phyloP scores from a whole-genome alignment of 208 protist species.

The Acanthamoeba healyi region DNA sequence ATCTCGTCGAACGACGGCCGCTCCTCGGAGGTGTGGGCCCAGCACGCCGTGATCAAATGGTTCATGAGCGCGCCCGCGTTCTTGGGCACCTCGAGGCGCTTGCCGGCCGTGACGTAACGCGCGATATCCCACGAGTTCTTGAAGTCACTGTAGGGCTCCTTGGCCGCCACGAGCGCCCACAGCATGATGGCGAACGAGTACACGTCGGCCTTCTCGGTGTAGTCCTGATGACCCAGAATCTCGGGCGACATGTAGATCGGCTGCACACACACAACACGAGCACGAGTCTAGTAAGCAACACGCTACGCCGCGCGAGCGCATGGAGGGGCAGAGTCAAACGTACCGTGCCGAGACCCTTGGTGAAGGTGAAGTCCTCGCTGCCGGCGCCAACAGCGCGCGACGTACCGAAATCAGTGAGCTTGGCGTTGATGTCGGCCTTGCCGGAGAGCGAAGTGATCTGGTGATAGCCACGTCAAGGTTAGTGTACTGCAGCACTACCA shows the following conservation, averaged over 20 bases:
- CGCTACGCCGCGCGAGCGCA: background rate
- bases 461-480: no score
- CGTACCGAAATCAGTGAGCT: slow-evolving; percentile 65
- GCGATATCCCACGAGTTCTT: slow-evolving; percentile 56
- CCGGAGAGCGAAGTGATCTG: slow-evolving; percentile 36
- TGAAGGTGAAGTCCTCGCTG: slow-evolving; percentile 24
- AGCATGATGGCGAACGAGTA: slow-evolving; percentile 70
- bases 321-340: background rate
- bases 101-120: slow-evolving; percentile 52
- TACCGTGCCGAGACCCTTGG: slow-evolving; percentile 65
- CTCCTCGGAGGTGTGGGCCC: background rate
- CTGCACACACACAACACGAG: no score
- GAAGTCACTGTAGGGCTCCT: slow-evolving; percentile 51
- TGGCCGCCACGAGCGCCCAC: background rate
- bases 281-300: background rate
- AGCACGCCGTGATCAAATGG: slow-evolving; percentile 36
- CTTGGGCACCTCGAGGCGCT: slow-evolving; percentile 40
- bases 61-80: slow-evolving; percentile 15
- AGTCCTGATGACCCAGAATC: slow-evolving; percentile 79
- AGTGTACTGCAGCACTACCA: no score
- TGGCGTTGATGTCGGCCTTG: slow-evolving; percentile 73
- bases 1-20: slow-evolving; percentile 13
- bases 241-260: slow-evolving; percentile 84
- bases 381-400: slow-evolving; percentile 24
- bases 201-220: slow-evolving; percentile 85